These are phyloP conservation scores for Fragilaria radians DNA, from an alignment of 108 stramenopile genomes.

Conservation along the genomic window DNA sequence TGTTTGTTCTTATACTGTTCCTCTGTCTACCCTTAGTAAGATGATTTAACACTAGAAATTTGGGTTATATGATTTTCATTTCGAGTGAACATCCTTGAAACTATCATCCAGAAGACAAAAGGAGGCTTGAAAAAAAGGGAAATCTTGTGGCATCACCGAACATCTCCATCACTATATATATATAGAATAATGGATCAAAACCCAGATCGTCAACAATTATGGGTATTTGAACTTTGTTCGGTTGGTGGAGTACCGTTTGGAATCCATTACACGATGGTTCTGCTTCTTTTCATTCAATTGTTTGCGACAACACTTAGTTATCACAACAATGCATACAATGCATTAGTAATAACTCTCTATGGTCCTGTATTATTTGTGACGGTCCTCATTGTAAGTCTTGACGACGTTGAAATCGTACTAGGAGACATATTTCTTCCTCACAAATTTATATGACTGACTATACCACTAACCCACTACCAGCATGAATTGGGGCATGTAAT, in stretches of 20 bases:
- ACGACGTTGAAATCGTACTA: neutral
- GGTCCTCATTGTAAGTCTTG: constrained; percentile 4
- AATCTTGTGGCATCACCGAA: too few relatives aligned
- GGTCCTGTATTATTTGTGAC: constrained; percentile 15
- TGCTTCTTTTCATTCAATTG: neutral
- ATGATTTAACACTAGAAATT: too few relatives aligned
- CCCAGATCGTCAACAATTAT: neutral
- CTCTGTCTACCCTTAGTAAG: too few relatives aligned
- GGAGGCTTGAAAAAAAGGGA: too few relatives aligned
- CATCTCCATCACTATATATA: too few relatives aligned
- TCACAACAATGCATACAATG: constrained; percentile 11
- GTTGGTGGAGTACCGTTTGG: neutral
- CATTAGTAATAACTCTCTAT: constrained; percentile 32
- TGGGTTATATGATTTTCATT: too few relatives aligned
- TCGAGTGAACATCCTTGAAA: too few relatives aligned
- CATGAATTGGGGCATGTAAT: constrained; percentile 47
- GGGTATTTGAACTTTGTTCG: neutral
- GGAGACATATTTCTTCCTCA: too few relatives aligned
- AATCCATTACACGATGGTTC: neutral
- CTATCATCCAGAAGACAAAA: too few relatives aligned
- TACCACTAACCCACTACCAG: neutral
- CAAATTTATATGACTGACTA: too few relatives aligned
- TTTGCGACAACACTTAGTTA: constrained; percentile 1
- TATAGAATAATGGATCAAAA: too few relatives aligned
- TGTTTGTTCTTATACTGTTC: too few relatives aligned